Conservation (phyloP, 2,329 filamentous ascomycete genomes). For the Dryadomyces sulphureus region DNA sequence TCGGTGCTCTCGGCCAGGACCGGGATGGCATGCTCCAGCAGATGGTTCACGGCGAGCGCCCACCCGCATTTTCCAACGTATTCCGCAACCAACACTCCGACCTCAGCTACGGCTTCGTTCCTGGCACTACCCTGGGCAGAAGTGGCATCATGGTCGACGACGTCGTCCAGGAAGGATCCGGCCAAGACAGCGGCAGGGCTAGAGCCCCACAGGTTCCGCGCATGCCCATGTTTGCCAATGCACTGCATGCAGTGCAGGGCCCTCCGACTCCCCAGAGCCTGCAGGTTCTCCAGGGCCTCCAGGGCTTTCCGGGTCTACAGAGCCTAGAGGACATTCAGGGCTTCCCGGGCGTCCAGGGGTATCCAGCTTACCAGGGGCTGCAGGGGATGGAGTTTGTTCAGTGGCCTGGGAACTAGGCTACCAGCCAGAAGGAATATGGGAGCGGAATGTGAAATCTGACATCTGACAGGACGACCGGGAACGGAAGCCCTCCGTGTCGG, state of each 20-base stretch:
- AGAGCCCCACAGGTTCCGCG: too few species aligned
- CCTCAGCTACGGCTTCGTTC: not conserved
- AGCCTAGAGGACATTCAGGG: too few species aligned
- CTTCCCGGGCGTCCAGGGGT: too few species aligned
- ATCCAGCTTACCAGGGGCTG: too few species aligned
- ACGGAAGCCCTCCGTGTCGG: not conserved
- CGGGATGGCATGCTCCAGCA: not conserved
- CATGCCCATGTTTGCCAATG: not conserved
- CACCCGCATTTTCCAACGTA: not conserved
- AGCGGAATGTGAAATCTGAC: not conserved
- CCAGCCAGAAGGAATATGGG: not conserved
- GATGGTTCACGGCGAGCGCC: slow-evolving; percentile 2
- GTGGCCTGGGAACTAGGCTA: not conserved
- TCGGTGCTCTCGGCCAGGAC: not conserved
- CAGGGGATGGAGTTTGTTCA: not conserved
- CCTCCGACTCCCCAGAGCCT: too few species aligned
- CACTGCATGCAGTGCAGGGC: too few species aligned
- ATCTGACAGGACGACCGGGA: not conserved
- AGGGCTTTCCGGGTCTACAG: too few species aligned
- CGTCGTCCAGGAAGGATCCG: not conserved
- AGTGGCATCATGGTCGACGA: not conserved
- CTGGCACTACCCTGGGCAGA: not conserved
- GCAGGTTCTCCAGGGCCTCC: too few species aligned
- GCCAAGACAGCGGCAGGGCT: not conserved
- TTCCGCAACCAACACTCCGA: slow-evolving; percentile 1